Base-by-base conservation (phyloP, 1,284 basidiomycete genomes). In the Melampsora larici-populina region DNA sequence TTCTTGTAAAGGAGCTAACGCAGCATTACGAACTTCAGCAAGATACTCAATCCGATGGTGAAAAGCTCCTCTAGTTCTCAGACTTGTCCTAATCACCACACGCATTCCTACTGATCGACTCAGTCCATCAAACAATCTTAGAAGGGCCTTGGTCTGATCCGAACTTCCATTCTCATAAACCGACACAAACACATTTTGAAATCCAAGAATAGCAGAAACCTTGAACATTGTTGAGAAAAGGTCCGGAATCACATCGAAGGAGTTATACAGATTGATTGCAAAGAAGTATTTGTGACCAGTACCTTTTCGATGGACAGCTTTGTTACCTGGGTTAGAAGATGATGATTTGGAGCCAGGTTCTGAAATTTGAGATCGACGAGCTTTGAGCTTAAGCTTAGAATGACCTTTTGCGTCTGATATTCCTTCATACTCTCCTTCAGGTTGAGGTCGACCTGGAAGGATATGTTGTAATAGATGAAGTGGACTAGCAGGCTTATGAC, bases 21-120 rank as follows among this genome's bases (percentile, higher is more conserved):
- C 94, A 46, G 92, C 90, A 83, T 97, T 97, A 80, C 94, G 91
- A 43, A 97, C 94, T 84, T 97, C 94, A 36, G 94, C 94, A 73
- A 97, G 90, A 85, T 97, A 97, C 84, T 97, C 95, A 86, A 97
- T 97, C 80, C 94, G 93, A 84, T 97, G 94, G 84, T 94, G 94
- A 87, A 97, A 97, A n/a, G 91, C 91, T 70, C 94, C 95, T 72
- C 94, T 87, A 6, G 91, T 94, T 80, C 94, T 89, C 86, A 90
- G 91, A 18, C 91, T 92, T 1, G 93, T 93, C 76, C 93, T 89
- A 82, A 97, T 97, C 80, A 90, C 91, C 79, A 97, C 89, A 65
- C 94, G 89, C 84, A 97, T 87, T 33, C 95, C 94, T 78, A 94
- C 92, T 43, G 89, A 90, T 65, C 90, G 87, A 8, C 92, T 92